Evolutionary conservation across 148 eudicot genomes (phyloP).

Genomic region (Chenopodium suecicum): DNA sequence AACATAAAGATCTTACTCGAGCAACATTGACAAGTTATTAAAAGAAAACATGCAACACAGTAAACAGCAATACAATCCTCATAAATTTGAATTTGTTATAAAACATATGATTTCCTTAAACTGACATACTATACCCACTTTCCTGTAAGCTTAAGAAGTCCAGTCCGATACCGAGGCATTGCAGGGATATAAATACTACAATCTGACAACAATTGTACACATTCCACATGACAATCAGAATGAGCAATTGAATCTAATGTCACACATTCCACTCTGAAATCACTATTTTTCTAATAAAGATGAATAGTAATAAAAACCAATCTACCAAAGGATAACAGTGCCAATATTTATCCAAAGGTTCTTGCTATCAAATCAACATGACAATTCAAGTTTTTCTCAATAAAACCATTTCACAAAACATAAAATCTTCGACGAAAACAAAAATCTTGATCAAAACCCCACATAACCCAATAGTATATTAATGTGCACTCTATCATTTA

Average conservation of each 20-base stretch:
- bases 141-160: not conserved
- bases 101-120: not conserved
- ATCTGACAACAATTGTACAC: too few relatives aligned
- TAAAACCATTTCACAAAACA: not conserved
- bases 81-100: too few relatives aligned
- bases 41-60: not conserved
- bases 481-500: too few relatives aligned
- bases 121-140: not conserved
- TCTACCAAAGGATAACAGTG: not conserved
- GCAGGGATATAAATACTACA: not conserved
- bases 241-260: not conserved
- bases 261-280: not conserved
- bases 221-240: not conserved
- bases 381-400: not conserved
- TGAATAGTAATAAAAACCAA: not conserved
- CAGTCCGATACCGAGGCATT: not conserved
- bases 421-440: not conserved
- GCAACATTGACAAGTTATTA: not conserved
- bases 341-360: not conserved
- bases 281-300: not conserved
- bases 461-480: too few relatives aligned
- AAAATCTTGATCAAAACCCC: too few relatives aligned
- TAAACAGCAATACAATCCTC: not conserved
- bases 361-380: not conserved
- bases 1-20: not conserved